These are phyloP conservation scores for Aspergillus pseudoviridinutans DNA, from an alignment of 2,329 filamentous ascomycete genomes.

Conservation along the genomic window DNA sequence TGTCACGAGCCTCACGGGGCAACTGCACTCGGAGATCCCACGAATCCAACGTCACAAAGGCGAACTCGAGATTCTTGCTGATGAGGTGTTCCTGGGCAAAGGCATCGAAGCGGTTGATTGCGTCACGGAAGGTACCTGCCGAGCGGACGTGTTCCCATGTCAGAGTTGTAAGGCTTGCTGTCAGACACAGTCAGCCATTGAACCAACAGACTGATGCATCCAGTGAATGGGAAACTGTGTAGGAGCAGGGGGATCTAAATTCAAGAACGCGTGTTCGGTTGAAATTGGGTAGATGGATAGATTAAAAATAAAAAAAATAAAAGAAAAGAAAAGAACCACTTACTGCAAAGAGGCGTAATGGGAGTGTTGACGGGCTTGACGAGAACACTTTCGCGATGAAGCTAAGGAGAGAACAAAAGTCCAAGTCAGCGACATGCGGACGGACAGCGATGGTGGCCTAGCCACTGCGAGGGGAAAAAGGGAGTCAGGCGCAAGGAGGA, in stretches of 20 bases:
- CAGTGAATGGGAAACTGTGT: neutral
- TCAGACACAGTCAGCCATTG: conserved; percentile 27
- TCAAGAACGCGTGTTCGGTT: conserved; percentile 8
- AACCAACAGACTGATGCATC: conserved; percentile 19
- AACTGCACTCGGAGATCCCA: conserved; percentile 98
- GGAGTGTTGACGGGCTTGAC: conserved; percentile 98
- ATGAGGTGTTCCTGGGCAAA: conserved; percentile 91
- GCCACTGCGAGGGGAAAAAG: conserved; percentile 1
- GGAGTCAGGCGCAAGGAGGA: conserved; percentile 1
- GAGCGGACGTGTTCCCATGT: conserved; percentile 99
- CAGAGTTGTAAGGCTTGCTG: conserved; percentile 92
- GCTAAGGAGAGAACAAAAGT: conserved; percentile 48
- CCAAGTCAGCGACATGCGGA: conserved; percentile 21
- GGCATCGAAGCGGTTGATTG: conserved; percentile 88
- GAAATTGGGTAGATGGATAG: conserved; percentile 5
- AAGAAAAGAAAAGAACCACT: conserved; percentile 46
- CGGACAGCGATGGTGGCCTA: conserved; percentile 5
- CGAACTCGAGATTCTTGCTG: conserved; percentile 89
- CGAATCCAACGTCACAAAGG: conserved; percentile 95
- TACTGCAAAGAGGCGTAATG: conserved; percentile 98
- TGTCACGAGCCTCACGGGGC: conserved; percentile 94
- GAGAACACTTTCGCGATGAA: conserved; percentile 91
- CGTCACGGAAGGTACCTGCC: conserved; percentile 94
- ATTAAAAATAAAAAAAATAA: too few relatives aligned
- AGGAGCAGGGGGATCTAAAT: neutral